These are phyloP conservation scores for Evernia prunastri DNA, from an alignment of 495 filamentous ascomycete genomes.

Conservation along the genomic window DNA sequence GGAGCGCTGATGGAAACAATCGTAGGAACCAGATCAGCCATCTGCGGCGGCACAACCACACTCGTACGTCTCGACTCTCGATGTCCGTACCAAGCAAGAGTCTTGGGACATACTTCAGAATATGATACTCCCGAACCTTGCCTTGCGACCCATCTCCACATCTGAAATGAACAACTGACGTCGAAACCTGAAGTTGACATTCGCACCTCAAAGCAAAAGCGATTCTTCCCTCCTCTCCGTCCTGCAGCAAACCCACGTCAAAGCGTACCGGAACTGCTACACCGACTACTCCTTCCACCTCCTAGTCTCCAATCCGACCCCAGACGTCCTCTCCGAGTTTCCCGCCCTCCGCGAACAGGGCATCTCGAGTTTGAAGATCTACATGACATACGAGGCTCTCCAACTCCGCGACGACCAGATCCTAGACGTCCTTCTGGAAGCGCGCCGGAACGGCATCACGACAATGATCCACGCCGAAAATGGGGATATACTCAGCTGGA, in stretches of 20 bases:
- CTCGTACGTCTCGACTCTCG: conserved; percentile 27
- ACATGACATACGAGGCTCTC: conserved; percentile 57
- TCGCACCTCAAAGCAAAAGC: conserved; percentile 48
- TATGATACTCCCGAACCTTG: not conserved
- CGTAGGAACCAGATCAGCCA: conserved; percentile 49
- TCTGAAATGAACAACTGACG: not conserved
- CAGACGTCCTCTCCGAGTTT: conserved; percentile 41
- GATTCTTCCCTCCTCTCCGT: conserved; percentile 44
- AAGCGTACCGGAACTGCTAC: conserved; percentile 44
- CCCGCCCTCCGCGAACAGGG: conserved; percentile 37
- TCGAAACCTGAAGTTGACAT: conserved; percentile 34
- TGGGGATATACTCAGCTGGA: conserved; percentile 47
- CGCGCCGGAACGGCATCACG: conserved; percentile 43
- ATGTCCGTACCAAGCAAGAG: not conserved
- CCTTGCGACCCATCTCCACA: not conserved
- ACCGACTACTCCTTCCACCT: conserved; percentile 59
- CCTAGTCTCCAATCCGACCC: conserved; percentile 47
- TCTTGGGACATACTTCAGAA: not conserved
- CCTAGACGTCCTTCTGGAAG: conserved; percentile 47
- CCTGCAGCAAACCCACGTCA: conserved; percentile 42
- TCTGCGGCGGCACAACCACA: conserved; percentile 56
- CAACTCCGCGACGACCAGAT: conserved; percentile 51
- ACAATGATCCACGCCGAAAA: conserved; percentile 61
- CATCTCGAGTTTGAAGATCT: conserved; percentile 54
- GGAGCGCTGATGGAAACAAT: conserved; percentile 12